Conservation (phyloP, 176 grass and related monocot species). For the Carex littledalei region DNA sequence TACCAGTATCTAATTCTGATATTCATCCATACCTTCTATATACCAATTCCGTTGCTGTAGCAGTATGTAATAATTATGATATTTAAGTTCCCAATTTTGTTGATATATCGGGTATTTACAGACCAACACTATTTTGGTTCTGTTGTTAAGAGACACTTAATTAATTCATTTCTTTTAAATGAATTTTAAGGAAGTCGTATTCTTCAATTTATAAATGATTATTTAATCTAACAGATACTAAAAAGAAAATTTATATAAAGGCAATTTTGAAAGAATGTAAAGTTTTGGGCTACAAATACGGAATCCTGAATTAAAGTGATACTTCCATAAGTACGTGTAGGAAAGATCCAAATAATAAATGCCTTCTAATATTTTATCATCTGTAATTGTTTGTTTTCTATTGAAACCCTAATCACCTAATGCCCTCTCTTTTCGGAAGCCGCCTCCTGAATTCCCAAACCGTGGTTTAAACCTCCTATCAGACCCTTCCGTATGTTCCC, state of each 20-base stretch:
- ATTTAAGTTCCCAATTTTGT: neutral
- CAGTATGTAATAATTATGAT: neutral
- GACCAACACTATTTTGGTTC: neutral
- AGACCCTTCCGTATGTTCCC: neutral
- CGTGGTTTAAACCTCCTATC: neutral
- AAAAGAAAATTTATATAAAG: neutral
- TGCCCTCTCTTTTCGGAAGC: neutral
- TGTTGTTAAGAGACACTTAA: neutral
- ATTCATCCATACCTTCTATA: neutral
- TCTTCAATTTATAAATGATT: neutral
- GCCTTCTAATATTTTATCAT: neutral
- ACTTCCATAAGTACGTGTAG: neutral
- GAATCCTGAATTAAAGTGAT: neutral
- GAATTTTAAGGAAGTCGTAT: neutral
- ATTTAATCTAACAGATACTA: neutral
- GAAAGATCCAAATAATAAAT: slow-evolving; percentile 6
- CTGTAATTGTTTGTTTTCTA: neutral
- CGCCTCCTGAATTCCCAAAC: neutral
- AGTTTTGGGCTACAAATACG: neutral
- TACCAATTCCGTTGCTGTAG: neutral
- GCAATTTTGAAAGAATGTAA: neutral
- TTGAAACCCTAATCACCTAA: neutral
- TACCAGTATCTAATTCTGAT: neutral
- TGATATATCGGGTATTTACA: neutral
- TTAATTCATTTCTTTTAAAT: neutral